Base-by-base conservation (phyloP, 768 basidiomycete species). In the Amanita pallidorosea region DNA sequence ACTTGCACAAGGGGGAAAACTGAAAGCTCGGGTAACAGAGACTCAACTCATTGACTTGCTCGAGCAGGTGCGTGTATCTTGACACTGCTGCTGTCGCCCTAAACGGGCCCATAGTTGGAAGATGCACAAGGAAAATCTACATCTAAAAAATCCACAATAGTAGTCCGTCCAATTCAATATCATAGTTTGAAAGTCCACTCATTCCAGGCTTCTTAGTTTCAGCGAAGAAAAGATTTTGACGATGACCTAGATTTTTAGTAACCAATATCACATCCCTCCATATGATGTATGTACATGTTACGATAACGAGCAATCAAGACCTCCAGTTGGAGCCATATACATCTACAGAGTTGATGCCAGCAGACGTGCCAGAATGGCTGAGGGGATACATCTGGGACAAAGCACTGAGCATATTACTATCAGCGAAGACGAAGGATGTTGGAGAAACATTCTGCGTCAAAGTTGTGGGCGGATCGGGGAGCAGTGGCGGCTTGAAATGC, bases 1-100 rank as follows among this genome's bases (percentile, higher is more conserved):
- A 36, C 90, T 92, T 86, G 88, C 82, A 7, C 88, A 90, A 66
- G 72, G 77, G 1, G 88, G 91, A 6, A 88, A 92, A 63, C 63
- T 95, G 35, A 75, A 84, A 40, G 84, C 83, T 1, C 71, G 81
- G 25, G 83, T 95, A 36, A 79, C 74, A 25, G 92, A 96, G 61
- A 68, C 74, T 43, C 88, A 92, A 62, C 73, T 96, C 49, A 89
- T 96, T 56, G 83, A 81, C 44, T 69, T 95, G 33, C 73, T 95
- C 53, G 86, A 94, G 57, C 88, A 95, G 77, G 92, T 85, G 54
- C n/a, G 66, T 56, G 7, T 13, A 9, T 15, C 27, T 31, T 20
- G 38, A 35, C 34, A 29, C 35, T 18, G 56, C 52, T 60, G 40
- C 69, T 59, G 11, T 42, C 25, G 35, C 27, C 43, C 61, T 59